Evolutionary conservation across 2,329 filamentous ascomycete genomes (phyloP), one percentile per base, ranked within the genome.

Genomic region (Knufia petricola): DNA sequence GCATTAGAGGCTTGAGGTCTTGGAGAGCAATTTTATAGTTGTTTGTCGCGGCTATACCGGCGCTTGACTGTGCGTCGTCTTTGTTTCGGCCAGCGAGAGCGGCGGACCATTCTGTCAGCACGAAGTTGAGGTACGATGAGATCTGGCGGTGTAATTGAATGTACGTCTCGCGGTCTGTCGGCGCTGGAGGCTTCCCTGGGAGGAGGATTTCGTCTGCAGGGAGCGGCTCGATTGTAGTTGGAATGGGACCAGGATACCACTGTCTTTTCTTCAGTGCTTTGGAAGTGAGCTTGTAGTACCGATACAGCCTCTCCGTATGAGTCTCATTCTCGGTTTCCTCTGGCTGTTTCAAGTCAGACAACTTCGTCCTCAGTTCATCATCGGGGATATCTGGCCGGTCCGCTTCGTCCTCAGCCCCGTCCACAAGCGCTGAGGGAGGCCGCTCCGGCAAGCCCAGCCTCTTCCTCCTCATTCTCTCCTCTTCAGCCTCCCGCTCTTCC

Each of bases 71-170:
- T 58, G 85, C 79, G 26, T 82, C 74, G 1, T 71, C 69, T 7
- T 66, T 59, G 23, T 76, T 69, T 42, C 81, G 74, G 40, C 70
- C 68, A 4, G 78, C 78, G 59, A 98, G 77, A 3, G 89, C 88
- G 34, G 70, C 63, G 59, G 89, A 80, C 84, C 94, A 98, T 65
- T 94, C 90, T 38, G 75, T 78, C 50, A 98, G 72, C n/a, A 98
- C 80, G 81, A 98, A 87, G 46, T 86, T 94, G 70, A 98, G 96
- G 71, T 95, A 98, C 42, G 86, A 92, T 17, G 85, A 86, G 49
- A 98, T 74, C 66, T 98, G 90, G 9, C 90, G 77, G 69, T 84
- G 90, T 34, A 98, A 71, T 66, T 84, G 88, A 38, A 76, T 70
- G 39, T 81, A 78, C 12, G 43, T 31, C 0, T 73, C 84, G 34